Evolutionary conservation across 2,329 filamentous ascomycete species (phyloP).

Genomic region (Simplicillium aogashimaense): DNA sequence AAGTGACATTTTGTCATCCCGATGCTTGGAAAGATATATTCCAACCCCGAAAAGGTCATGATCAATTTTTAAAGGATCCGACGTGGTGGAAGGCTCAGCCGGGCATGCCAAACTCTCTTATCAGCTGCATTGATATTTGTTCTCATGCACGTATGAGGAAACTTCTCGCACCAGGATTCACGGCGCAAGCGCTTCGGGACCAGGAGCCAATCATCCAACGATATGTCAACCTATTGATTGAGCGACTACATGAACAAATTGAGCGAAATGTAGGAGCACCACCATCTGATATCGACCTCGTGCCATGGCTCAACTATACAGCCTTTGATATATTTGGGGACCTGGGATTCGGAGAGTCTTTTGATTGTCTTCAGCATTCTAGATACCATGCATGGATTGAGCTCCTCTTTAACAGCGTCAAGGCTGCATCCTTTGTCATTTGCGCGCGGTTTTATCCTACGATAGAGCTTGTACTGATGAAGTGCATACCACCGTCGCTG

Average conservation of each 20-base stretch:
- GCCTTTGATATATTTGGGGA: conserved; percentile 12
- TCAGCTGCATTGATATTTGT: conserved; percentile 16
- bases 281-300: too few relatives aligned
- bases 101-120: conserved; percentile 10
- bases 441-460: too few relatives aligned
- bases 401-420: conserved; percentile 6
- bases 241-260: conserved; percentile 8
- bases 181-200: conserved; percentile 10
- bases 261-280: too few relatives aligned
- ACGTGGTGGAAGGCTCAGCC: conserved; percentile 17
- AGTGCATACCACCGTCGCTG: too few relatives aligned
- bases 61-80: conserved; percentile 16
- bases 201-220: conserved; percentile 17
- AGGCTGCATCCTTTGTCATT: conserved; percentile 2
- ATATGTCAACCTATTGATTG: conserved; percentile 16
- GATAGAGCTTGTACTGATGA: too few relatives aligned
- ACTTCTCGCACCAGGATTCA: too few relatives aligned
- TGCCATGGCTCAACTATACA: conserved; percentile 6
- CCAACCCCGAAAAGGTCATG: too few relatives aligned
- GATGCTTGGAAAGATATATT: too few relatives aligned
- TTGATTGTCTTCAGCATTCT: conserved; percentile 7
- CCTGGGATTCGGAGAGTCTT: conserved; percentile 10
- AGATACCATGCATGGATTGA: conserved; percentile 9
- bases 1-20: too few relatives aligned
- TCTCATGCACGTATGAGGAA: conserved; percentile 12